Base-by-base conservation (phyloP, 2,329 filamentous ascomycete species). In the Trichoderma hamatum region DNA sequence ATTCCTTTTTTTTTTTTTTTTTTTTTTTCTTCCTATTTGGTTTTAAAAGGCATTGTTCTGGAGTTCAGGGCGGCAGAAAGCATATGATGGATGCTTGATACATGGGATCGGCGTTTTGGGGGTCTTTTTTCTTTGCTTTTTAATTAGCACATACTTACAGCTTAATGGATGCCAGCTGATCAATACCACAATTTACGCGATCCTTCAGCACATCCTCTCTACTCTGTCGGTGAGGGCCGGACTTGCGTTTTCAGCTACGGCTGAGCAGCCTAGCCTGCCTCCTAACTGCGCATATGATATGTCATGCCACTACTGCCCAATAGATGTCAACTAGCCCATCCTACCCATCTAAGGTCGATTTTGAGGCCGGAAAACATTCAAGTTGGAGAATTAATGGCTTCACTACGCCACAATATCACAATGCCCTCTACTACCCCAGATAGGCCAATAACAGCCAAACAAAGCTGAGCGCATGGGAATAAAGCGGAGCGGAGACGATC, bases 401-500 rank as follows among this genome's bases (percentile, higher is more conserved):
- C 26, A n/a, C 39, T 7, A 58, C 36, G 24, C n/a, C 21, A 34
- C 52, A 36, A 34, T 32, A 65, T 56, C 34, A 46, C n/a, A 56
- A 54, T 16, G 11, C 1, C n/a, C 46, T 49, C 32, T n/a, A 26
- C 60, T 49, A 24, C 43, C 59, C 59, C 28, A 51, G n/a, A 62
- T 63, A 13, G 21, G 36, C 16, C 34, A 55, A 14, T 13, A 49
- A 24, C 28, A 14, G 24, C 26, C 13, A 26, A 21, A 26, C 19
- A 43, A 46, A 66, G 52, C 43, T 28, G 52, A n/a, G 51, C 52
- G 36, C 30, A 56, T 26, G 62, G 59, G 34, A 66, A 66, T 66
- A 66, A 52, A 56, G 52, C 62, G 62, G 62, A 56, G 62, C 62
- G 62, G 62, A 34, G 52, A 66, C 36, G 52, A 65, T 56, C 51